Base-by-base conservation (phyloP, 768 basidiomycete genomes). In the Hygrophoropsis aurantiaca region DNA sequence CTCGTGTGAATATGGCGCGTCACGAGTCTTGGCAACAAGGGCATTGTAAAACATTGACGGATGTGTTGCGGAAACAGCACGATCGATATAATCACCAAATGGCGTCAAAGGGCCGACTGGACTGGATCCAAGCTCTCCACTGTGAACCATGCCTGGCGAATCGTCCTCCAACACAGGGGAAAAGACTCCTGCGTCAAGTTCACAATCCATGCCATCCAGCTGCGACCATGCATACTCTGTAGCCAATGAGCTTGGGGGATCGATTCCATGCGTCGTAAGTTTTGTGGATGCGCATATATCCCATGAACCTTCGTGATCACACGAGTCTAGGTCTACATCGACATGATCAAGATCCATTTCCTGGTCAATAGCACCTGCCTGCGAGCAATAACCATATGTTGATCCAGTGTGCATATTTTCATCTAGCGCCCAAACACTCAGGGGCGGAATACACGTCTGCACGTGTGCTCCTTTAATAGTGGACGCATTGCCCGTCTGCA, bases 381-480 rank as follows among this genome's bases (percentile, higher is more conserved):
- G 44, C 18, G 6, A 47, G 4, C 11, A 20, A 21, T 15, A 20
- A 42, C 21, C 16, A 23, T 36, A 41, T 20, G 13, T 30, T 16
- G 53, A 42, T 18, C 33, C 23, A 55, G 58, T 59, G 19, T 58
- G 54, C 13, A 40, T 40, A 49, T 23, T 38, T 42, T 46, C 30
- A 37, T 42, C 42, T 27, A 47, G 35, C 3, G 34, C 23, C 24
- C 66, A 59, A 27, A 63, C 59, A 20, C 55, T 74, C 55, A 67
- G 69, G 87, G 87, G 87, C 85, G 86, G 85, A 83, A 83, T 77
- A 74, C 84, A 83, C 82, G 84, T 83, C 79, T 88, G 76, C 79
- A 84, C 85, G 83, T 72, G 84, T 68, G 77, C 62, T 81, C 87
- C 87, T 87, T 89, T 88, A 86, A 86, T 87, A 73, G 81, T 84